Evolutionary conservation across 2,329 filamentous ascomycete species (phyloP), one percentile per base, ranked within the genome.

Genomic region (Tolypocladium endophyticum): DNA sequence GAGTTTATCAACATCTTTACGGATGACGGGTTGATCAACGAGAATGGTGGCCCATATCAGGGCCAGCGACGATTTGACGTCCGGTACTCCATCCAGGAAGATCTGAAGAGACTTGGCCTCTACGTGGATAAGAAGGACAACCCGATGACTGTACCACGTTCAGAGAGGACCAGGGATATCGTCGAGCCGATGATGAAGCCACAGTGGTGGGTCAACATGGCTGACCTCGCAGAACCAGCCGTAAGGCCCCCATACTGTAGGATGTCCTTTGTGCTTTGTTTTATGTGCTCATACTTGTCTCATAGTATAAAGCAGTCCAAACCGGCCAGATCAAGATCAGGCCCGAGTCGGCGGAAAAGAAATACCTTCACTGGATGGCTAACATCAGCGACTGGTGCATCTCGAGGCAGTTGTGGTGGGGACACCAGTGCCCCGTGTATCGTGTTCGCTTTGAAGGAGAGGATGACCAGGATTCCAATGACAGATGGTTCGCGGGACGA

Each of bases 41-140:
- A 88, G 67, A 92, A 96, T 65, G 84, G 87, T 58, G 93, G 93
- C 12, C 78, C 83, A 6, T 97, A 93, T 72, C 80, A 85, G 65
- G 94, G 93, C 30, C 86, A 91, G 77, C 96, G 92, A 79, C 86
- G 94, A 60, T 97, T 97, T 72, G 91, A 97, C 71, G 92, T 89
- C 54, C 85, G 93, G 67, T 97, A 97, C 74, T 83, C 85, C 56
- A 87, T 97, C 63, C 87, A 93, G 64, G 87, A 91, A 54, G 89
- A 90, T 63, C 82, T 97, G 25, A 92, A 92, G 75, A 87, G 91
- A 74, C 84, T 87, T 62, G 90, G 90, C 3, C 79, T 97, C 5
- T 97, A 91, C 69, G 91, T 96, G 45, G 93, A 96, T 76, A 95
- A 94, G 81, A 90, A 94, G 76, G 85, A 94, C 73, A 97, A 97